Percentiles rank a stretch among this genome's conserved stretches.
Conservation (phyloP, 306 rosid species). For the Purshia tridentata region DNA sequence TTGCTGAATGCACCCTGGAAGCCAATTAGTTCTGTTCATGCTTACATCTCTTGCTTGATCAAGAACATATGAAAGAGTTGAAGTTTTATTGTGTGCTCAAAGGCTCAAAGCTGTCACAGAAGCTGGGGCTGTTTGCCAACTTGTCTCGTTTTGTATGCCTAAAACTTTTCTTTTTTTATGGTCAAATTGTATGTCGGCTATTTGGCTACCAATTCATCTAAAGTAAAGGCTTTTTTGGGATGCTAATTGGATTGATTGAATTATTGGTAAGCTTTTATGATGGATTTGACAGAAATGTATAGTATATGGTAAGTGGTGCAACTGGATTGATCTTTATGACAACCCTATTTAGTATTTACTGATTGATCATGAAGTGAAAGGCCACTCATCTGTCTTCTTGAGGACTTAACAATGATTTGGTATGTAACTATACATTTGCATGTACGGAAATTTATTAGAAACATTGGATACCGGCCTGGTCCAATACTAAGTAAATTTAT, state of each 20-base stretch:
- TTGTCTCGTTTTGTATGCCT: neutral
- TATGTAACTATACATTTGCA: too few species aligned
- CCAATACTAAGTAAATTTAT: too few species aligned
- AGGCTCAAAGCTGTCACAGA: too few species aligned
- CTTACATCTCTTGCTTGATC: neutral
- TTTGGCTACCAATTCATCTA: neutral
- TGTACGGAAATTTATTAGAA: too few species aligned
- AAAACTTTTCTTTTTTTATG: too few species aligned
- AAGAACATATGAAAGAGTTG: neutral
- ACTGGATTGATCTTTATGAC: neutral
- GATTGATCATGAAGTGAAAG: too few species aligned
- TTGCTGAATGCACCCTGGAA: constrained; percentile 56
- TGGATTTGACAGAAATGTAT: neutral
- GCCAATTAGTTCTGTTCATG: constrained; percentile 33
- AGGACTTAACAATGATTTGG: too few species aligned
- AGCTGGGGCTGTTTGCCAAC: neutral
- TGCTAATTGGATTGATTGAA: neutral
- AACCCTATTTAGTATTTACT: too few species aligned
- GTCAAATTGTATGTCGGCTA: neutral
- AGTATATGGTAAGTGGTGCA: neutral
- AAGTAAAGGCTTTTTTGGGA: too few species aligned
- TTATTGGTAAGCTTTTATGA: neutral
- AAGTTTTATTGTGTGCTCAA: too few species aligned
- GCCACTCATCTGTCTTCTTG: too few species aligned
- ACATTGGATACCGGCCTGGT: too few species aligned